These are phyloP conservation scores for Lachnum nothofagi DNA, from an alignment of 2,329 filamentous ascomycete genomes.

Conservation along the genomic window DNA sequence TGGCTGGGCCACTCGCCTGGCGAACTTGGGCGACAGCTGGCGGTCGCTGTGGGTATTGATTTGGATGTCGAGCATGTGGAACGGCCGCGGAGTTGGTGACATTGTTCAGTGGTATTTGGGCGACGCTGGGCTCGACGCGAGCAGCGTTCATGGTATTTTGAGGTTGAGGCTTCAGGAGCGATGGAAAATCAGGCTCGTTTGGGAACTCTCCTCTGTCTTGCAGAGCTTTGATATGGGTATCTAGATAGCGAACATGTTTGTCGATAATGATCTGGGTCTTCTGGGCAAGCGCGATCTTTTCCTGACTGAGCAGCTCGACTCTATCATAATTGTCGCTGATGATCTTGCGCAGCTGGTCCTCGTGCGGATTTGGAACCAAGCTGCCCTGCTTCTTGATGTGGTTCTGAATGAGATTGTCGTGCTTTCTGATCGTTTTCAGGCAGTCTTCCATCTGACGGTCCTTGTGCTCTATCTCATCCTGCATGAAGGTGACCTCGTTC, in stretches of 20 bases:
- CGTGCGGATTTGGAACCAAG: conserved; percentile 68
- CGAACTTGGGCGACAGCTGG: conserved; percentile 23
- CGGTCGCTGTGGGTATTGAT: conserved; percentile 24
- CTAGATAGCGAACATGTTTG: conserved; percentile 59
- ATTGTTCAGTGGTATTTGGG: conserved; percentile 22
- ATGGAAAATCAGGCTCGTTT: conserved; percentile 54
- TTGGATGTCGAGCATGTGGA: conserved; percentile 26
- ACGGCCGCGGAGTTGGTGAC: conserved; percentile 24
- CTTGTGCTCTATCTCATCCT: conserved; percentile 78
- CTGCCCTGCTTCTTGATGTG: conserved; percentile 75
- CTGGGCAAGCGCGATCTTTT: conserved; percentile 66
- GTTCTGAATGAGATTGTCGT: conserved; percentile 72
- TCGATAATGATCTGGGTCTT: conserved; percentile 58
- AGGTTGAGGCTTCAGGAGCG: conserved; percentile 55
- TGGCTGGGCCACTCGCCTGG: conserved; percentile 15
- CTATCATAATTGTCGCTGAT: conserved; percentile 64
- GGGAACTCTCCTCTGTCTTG: conserved; percentile 52
- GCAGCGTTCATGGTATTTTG: conserved; percentile 38
- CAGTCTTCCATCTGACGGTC: conserved; percentile 68
- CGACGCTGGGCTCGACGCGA: conserved; percentile 18
- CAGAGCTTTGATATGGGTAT: conserved; percentile 56
- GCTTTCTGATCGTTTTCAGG: conserved; percentile 62
- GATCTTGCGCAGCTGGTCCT: conserved; percentile 60
- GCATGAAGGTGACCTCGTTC: conserved; percentile 75
- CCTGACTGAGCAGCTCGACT: conserved; percentile 65